These are phyloP conservation scores for Tylopilus cervinicoccineus DNA, from an alignment of 768 basidiomycete species.

Conservation along the genomic window DNA sequence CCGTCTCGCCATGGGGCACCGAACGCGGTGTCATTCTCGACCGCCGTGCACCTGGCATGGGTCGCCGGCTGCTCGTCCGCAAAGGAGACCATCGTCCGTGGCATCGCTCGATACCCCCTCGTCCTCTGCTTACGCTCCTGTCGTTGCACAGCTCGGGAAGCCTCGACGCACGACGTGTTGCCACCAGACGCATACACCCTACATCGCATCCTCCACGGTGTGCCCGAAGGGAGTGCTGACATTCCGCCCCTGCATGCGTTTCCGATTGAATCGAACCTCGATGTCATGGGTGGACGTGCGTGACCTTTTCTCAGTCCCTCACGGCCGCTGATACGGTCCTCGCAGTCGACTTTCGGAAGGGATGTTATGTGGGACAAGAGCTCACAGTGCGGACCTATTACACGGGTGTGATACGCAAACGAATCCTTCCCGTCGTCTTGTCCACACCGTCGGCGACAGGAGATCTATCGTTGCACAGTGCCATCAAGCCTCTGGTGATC, in stretches of 20 bases:
- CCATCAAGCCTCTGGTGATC: slow-evolving; percentile 23
- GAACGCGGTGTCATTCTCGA: slow-evolving; percentile 53
- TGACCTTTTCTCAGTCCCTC: slow-evolving; percentile 9
- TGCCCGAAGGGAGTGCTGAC: slow-evolving; percentile 83
- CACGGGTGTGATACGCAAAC: slow-evolving; percentile 86
- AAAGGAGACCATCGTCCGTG: slow-evolving; percentile 74
- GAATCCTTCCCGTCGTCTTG: slow-evolving; percentile 73
- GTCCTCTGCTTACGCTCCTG: slow-evolving; percentile 1
- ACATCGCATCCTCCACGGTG: slow-evolving; percentile 76
- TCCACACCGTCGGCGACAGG: slow-evolving; percentile 32
- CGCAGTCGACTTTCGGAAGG: slow-evolving; percentile 93
- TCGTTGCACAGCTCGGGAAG: slow-evolving; percentile 44
- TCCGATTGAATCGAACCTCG: slow-evolving; percentile 93
- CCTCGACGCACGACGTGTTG: slow-evolving; percentile 52
- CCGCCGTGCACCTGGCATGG: slow-evolving; percentile 74
- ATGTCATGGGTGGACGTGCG: slow-evolving; percentile 91
- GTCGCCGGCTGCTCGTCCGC: slow-evolving; percentile 61
- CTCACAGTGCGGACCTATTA: slow-evolving; percentile 95
- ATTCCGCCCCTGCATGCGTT: slow-evolving; percentile 74
- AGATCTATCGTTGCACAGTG: slow-evolving; percentile 19
- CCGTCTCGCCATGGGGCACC: slow-evolving; percentile 55
- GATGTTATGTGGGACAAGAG: slow-evolving; percentile 98
- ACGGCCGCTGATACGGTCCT: slow-evolving; percentile 3
- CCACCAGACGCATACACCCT: slow-evolving; percentile 59
- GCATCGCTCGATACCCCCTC: neutral